Evolutionary conservation across 176 grass and related monocot genomes (phyloP).

Genomic region (Aegilops speltoides): DNA sequence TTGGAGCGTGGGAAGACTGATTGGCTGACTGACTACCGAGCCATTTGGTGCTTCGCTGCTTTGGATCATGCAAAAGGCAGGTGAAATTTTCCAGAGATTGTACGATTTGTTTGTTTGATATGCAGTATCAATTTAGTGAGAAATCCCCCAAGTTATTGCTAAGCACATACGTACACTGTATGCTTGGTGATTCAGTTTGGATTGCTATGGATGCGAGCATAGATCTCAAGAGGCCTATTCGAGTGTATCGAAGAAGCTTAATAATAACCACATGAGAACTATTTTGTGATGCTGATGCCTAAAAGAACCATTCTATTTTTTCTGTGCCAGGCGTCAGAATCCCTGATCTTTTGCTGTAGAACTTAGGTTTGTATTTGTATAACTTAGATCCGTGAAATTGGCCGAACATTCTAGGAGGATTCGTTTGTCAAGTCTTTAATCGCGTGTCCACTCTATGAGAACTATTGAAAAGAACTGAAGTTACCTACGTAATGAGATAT

Average conservation of each 20-base stretch:
- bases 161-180: not conserved
- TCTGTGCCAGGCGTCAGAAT: not conserved
- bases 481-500: not conserved
- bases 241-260: not conserved
- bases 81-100: not conserved
- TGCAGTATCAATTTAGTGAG: not conserved
- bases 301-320: not conserved
- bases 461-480: not conserved
- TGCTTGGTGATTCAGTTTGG: not conserved
- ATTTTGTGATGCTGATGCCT: not conserved
- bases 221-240: not conserved
- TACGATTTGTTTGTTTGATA: not conserved
- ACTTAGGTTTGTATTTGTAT: not conserved
- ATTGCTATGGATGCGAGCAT: not conserved
- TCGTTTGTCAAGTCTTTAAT: not conserved
- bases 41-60: not conserved
- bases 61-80: constrained; percentile 5
- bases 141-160: not conserved
- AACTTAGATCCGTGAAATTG: not conserved
- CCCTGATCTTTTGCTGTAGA: not conserved
- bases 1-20: constrained; percentile 47
- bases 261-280: not conserved
- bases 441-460: not conserved
- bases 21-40: not conserved
- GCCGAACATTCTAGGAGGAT: not conserved